Percentiles rank a stretch among this genome's conserved stretches.
phyloP scores from a whole-genome alignment of 2,329 filamentous ascomycete genomes.

The Exophiala xenobiotica region DNA sequence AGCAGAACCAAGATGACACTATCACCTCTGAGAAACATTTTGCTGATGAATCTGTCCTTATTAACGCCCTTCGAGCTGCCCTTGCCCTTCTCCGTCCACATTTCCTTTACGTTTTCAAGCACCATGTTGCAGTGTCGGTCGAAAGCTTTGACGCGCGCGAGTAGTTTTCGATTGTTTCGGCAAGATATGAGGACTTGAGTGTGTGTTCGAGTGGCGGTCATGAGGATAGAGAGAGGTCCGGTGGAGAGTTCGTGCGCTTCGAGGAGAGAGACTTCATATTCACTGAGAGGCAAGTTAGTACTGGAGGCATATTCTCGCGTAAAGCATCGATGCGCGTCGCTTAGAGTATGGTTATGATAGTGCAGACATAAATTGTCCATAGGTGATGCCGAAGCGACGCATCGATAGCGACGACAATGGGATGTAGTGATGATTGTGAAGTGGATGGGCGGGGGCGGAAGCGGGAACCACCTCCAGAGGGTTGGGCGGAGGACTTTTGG shows the following conservation, averaged over 20 bases:
- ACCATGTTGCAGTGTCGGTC: conserved; percentile 99
- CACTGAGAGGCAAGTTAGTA: conserved; percentile 51
- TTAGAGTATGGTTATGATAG: neutral
- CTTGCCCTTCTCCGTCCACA: conserved; percentile 93
- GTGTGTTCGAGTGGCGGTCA: conserved; percentile 92
- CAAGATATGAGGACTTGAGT: conserved; percentile 95
- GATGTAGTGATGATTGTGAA: conserved; percentile 8
- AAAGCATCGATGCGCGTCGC: neutral
- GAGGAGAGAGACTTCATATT: conserved; percentile 83
- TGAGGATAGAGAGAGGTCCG: conserved; percentile 86
- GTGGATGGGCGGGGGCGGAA: conserved; percentile 30
- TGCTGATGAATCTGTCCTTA: conserved; percentile 97
- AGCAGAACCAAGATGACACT: conserved; percentile 84
- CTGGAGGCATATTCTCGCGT: neutral
- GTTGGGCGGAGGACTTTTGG: conserved; percentile 22
- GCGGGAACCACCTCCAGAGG: conserved; percentile 23
- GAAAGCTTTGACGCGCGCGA: conserved; percentile 96
- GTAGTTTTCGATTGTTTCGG: conserved; percentile 96
- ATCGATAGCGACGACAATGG: neutral
- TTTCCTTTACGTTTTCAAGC: conserved; percentile 94
- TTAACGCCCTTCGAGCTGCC: conserved; percentile 93
- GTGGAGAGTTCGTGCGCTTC: conserved; percentile 78
- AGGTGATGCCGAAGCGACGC: neutral
- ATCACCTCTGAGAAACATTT: conserved; percentile 90
- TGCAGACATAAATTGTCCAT: neutral